Percentiles rank a stretch among this genome's conserved stretches.
phyloP scores from a whole-genome alignment of 2,329 filamentous ascomycete genomes.

The Paecilomyces dactylethromorphus region DNA sequence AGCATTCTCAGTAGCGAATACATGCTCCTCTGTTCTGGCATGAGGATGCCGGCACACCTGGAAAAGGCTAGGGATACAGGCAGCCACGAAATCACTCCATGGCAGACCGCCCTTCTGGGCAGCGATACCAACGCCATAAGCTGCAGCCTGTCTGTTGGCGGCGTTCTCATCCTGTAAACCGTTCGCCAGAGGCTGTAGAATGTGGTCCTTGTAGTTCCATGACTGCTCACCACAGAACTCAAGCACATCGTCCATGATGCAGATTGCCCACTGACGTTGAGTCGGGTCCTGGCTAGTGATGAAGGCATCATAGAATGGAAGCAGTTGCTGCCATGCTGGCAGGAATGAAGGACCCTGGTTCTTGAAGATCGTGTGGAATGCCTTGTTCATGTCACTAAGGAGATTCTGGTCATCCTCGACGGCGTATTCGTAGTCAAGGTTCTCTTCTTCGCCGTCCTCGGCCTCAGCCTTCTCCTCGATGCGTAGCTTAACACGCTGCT shows the following conservation, averaged over 20 bases:
- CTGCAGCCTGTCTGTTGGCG: constrained; percentile 89
- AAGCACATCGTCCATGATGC: constrained; percentile 95
- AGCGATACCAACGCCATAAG: constrained; percentile 92
- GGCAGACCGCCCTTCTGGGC: constrained; percentile 82
- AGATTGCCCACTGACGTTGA: constrained; percentile 96
- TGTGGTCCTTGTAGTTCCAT: constrained; percentile 77
- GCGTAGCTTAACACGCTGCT: constrained; percentile 73
- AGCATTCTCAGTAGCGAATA: constrained; percentile 96
- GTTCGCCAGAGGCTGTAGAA: constrained; percentile 77
- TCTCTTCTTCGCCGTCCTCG: constrained; percentile 85
- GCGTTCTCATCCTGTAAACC: constrained; percentile 81
- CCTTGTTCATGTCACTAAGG: constrained; percentile 99
- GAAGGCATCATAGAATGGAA: constrained; percentile 80
- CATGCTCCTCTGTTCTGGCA: constrained; percentile 82
- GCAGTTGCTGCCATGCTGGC: constrained; percentile 76
- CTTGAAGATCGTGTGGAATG: constrained; percentile 98
- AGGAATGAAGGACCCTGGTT: constrained; percentile 83
- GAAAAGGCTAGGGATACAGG: constrained; percentile 74
- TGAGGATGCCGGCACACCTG: constrained; percentile 74
- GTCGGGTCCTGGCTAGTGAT: constrained; percentile 75
- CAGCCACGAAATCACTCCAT: constrained; percentile 83
- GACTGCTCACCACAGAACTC: constrained; percentile 92
- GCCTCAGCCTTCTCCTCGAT: constrained; percentile 77
- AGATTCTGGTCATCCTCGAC: constrained; percentile 97
- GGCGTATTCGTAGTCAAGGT: constrained; percentile 78